Evolutionary conservation across 2,329 filamentous ascomycete genomes (phyloP), one percentile per base, ranked within the genome.

Genomic region (Dryadomyces quercivorus): DNA sequence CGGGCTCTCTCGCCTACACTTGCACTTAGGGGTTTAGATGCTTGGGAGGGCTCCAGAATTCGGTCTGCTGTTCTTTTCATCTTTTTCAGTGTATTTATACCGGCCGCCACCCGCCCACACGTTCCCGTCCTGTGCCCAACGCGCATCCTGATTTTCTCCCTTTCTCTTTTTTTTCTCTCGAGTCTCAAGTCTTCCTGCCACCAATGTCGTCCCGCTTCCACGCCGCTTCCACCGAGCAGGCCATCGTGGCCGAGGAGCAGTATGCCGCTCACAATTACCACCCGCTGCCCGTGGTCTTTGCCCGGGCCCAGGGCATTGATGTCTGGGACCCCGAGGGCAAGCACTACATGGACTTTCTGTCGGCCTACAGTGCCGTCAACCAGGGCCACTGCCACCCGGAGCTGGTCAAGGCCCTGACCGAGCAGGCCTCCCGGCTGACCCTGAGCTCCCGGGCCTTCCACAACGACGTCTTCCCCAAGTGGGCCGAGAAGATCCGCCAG

Each of bases 181-280:
- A 40, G 5, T 40, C 10, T 8, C 8, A 31, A 4, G 26, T 31
- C 20, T 50, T 31, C 16, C 46, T 18, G 44, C 36, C 56, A 34
- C n/a, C 45, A 40, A 69, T 56, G 62, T 60, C 63, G 21, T 70
- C 72, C 51, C 73, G 72, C 61, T 81, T 78, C 74, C 93, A 96
- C 72, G 79, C 89, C 54, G 69, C 86, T 20, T 90, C 92, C 26
- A 91, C 90, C 46, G 74, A 83, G 56, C 76, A 79, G 62, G 92
- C 93, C 63, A 94, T 96, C 68, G 73, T 82, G 53, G 74, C 83
- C 53, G 93, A 98, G 74, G 77, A 88, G 65, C 76, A 87, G 67
- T 92, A 81, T 69, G 93, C 93, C 51, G 93, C 93, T 50, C 93
- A 98, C 81, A 98, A 98, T 77, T 98, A 98, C 77, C 91, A 97